A percentile compares a stretch with the other conserved stretches of the same genome.
Conservation (phyloP, 352 stramenopile genomes). For the Pythium monospermum region DNA sequence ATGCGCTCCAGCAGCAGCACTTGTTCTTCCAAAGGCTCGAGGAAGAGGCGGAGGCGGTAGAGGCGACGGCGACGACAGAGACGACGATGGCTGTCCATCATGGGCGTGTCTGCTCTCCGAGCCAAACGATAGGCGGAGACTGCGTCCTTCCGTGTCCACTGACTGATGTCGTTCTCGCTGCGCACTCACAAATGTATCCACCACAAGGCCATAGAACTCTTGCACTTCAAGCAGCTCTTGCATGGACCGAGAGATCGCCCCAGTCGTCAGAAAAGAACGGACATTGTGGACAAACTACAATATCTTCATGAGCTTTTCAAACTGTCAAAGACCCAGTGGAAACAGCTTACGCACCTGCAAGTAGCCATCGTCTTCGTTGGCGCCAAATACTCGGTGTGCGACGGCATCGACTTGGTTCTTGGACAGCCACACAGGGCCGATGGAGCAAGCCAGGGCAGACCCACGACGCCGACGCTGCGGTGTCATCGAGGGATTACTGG, state of each 20-base stretch:
- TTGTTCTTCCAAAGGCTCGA: constrained; percentile 2
- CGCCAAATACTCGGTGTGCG: constrained; percentile 37
- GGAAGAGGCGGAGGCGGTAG: constrained; percentile 19
- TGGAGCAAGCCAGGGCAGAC: not conserved
- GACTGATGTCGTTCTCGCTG: constrained; percentile 1
- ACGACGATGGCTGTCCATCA: constrained; percentile 1
- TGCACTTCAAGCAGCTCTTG: constrained; percentile 9
- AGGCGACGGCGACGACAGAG: constrained; percentile 17
- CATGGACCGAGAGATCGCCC: not conserved
- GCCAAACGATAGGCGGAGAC: constrained; percentile 8
- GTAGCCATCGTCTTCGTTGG: constrained; percentile 40
- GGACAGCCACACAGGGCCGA: constrained; percentile 35
- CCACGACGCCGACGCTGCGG: not conserved
- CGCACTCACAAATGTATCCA: constrained; percentile 7
- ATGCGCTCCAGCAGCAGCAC: not conserved
- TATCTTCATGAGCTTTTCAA: not conserved
- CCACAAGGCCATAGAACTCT: constrained; percentile 14
- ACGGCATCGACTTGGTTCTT: constrained; percentile 40
- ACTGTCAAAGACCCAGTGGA: too few species aligned
- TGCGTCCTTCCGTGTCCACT: not conserved
- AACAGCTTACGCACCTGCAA: constrained; percentile 27
- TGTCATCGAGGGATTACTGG: too few species aligned
- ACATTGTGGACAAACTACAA: constrained; percentile 19
- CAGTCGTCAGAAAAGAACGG: constrained; percentile 3
- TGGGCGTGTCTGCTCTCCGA: constrained; percentile 15